Evolutionary conservation across 495 filamentous ascomycete genomes (phyloP).

Genomic region (Cercophora samala): DNA sequence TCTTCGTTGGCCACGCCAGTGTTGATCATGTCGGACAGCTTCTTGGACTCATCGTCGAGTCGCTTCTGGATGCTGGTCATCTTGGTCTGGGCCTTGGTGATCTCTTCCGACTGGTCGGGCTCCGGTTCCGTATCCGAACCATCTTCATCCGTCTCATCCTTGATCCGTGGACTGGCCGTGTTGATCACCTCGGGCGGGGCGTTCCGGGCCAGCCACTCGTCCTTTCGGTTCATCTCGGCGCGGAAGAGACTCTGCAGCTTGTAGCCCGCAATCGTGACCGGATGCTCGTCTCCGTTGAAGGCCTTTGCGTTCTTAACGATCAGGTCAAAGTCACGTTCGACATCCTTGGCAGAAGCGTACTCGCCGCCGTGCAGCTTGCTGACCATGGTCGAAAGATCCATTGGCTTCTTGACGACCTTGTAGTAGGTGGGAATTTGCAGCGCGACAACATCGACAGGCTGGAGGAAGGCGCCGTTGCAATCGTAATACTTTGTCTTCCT

Average conservation of each 20-base stretch:
- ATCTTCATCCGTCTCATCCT: constrained; percentile 61
- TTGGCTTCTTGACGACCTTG: constrained; percentile 90
- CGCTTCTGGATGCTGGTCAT: constrained; percentile 33
- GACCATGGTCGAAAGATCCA: constrained; percentile 81
- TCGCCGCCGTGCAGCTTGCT: constrained; percentile 74
- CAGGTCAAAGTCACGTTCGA: constrained; percentile 74
- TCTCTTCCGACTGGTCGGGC: constrained; percentile 29
- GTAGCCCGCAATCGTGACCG: constrained; percentile 66
- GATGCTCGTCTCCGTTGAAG: constrained; percentile 82
- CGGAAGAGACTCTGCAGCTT: constrained; percentile 70
- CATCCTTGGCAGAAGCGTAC: constrained; percentile 79
- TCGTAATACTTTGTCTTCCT: constrained; percentile 65
- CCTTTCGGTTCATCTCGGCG: constrained; percentile 66
- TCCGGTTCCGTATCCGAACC: constrained; percentile 40
- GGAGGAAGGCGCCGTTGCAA: constrained; percentile 67
- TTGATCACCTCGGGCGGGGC: constrained; percentile 51
- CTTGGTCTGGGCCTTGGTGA: constrained; percentile 18
- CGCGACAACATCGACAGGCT: constrained; percentile 88
- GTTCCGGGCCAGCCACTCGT: constrained; percentile 71
- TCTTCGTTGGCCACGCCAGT: constrained; percentile 65
- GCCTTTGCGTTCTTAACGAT: constrained; percentile 88
- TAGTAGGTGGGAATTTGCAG: constrained; percentile 92
- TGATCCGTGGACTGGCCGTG: constrained; percentile 32
- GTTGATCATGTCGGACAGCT: constrained; percentile 63
- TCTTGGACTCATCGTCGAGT: constrained; percentile 55